A percentile compares a stretch with the other conserved stretches of the same genome.
These are phyloP conservation scores for Cornus florida DNA, from an alignment of 148 eudicot genomes.

Conservation along the genomic window DNA sequence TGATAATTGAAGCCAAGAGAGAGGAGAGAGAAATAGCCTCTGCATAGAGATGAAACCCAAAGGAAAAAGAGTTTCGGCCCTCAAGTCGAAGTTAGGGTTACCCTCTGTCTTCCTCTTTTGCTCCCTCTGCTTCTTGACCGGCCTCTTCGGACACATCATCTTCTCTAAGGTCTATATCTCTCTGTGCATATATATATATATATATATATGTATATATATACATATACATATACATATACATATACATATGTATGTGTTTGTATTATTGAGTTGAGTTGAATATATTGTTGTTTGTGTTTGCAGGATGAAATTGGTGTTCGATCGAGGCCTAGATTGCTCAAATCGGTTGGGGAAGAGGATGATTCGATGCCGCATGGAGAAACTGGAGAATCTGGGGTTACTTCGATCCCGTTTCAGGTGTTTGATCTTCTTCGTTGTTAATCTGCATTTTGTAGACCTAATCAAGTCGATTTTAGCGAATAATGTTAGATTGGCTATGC, in stretches of 20 bases:
- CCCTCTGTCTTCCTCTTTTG: slow-evolving; percentile 45
- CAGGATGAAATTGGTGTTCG: slow-evolving; percentile 31
- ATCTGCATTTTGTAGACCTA: neutral
- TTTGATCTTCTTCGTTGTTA: neutral
- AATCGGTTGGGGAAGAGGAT: slow-evolving; percentile 29
- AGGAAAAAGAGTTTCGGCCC: slow-evolving; percentile 12
- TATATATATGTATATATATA: neutral
- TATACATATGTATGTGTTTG: neutral
- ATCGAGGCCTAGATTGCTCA: slow-evolving; percentile 37
- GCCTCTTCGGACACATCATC: slow-evolving; percentile 50
- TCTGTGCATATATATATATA: neutral
- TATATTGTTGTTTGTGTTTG: neutral
- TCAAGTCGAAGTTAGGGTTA: slow-evolving; percentile 43
- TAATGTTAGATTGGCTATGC: neutral
- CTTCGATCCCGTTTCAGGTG: slow-evolving; percentile 72
- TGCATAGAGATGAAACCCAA: slow-evolving; percentile 3
- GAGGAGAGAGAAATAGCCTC: neutral
- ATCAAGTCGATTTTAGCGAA: neutral
- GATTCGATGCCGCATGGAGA: slow-evolving; percentile 47
- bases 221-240: neutral
- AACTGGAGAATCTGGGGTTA: slow-evolving; percentile 50
- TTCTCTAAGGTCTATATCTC: slow-evolving; percentile 39
- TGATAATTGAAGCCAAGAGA: neutral
- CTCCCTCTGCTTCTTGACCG: slow-evolving; percentile 51
- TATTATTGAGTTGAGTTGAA: neutral